Percentiles rank a stretch among this genome's conserved stretches.
Evolutionary conservation across 352 stramenopile species (phyloP).

Genomic region (Aphanomyces stellatus): DNA sequence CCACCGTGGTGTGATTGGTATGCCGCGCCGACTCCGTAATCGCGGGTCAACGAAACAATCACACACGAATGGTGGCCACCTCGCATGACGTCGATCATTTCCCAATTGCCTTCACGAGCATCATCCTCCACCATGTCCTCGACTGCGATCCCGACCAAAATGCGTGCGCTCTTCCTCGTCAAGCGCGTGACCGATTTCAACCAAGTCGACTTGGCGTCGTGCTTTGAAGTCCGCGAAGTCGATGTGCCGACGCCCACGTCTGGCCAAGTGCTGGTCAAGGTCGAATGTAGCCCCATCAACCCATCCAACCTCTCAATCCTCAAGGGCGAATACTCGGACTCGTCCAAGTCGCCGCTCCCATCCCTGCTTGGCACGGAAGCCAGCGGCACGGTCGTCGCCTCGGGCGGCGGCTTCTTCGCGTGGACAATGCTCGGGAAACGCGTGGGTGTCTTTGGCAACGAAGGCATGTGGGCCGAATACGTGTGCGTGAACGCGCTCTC

Average conservation of each 20-base stretch:
- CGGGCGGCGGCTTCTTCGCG: constrained; percentile 10
- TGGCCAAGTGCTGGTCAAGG: constrained; percentile 24
- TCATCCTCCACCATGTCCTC: too few relatives aligned
- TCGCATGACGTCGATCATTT: too few relatives aligned
- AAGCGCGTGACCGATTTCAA: constrained; percentile 13
- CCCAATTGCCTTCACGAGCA: too few relatives aligned
- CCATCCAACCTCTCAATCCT: constrained; percentile 20
- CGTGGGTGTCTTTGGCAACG: constrained; percentile 1
- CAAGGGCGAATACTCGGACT: not conserved
- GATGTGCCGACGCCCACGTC: constrained; percentile 17
- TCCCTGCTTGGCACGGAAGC: constrained; percentile 18
- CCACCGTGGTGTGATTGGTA: too few relatives aligned
- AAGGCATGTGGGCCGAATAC: constrained; percentile 26
- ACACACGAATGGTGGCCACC: too few relatives aligned
- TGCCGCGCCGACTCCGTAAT: too few relatives aligned
- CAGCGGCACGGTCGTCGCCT: constrained; percentile 19
- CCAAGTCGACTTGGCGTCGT: constrained; percentile 4
- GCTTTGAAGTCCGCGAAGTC: constrained; percentile 18
- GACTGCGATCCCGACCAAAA: too few relatives aligned
- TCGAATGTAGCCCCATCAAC: constrained; percentile 23
- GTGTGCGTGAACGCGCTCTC: not conserved
- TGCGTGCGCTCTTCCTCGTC: constrained; percentile 16
- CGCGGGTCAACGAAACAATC: too few relatives aligned
- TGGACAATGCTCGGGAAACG: constrained; percentile 10
- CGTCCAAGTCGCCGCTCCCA: not conserved